phyloP scores from a whole-genome alignment of 306 rosid genomes.

The Acmispon strigosus region DNA sequence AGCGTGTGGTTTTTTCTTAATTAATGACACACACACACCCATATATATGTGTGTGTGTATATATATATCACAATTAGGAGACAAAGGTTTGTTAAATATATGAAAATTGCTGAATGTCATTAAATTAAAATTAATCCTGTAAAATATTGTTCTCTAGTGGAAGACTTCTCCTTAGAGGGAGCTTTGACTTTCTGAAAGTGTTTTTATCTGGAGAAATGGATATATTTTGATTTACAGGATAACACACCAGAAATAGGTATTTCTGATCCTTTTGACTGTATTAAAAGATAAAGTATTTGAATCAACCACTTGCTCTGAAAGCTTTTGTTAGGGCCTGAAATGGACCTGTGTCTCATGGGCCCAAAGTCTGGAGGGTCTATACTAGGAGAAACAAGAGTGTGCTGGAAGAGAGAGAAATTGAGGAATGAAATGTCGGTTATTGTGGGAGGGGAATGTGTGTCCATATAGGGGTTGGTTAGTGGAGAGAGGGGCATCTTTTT shows the following conservation, averaged over 20 bases:
- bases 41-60: not conserved
- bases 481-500: too few relatives aligned
- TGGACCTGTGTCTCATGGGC: too few relatives aligned
- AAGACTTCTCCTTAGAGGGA: not conserved
- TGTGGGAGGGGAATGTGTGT: too few relatives aligned
- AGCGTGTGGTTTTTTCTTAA: not conserved
- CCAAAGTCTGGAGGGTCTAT: too few relatives aligned
- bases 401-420: too few relatives aligned
- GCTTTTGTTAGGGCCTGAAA: too few relatives aligned
- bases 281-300: not conserved
- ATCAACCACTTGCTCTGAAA: not conserved
- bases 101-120: not conserved
- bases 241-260: not conserved
- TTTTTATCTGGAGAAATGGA: not conserved
- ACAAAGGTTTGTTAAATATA: not conserved
- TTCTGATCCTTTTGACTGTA: not conserved
- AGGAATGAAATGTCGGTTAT: too few relatives aligned
- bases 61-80: not conserved
- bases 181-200: not conserved
- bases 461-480: too few relatives aligned
- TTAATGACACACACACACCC: not conserved
- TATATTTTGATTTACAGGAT: not conserved
- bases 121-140: not conserved
- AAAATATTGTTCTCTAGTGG: not conserved
- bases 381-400: too few relatives aligned